These are phyloP conservation scores for Saccharomycopsis sp. DNA, from an alignment of 805 yeast species.

Conservation along the genomic window DNA sequence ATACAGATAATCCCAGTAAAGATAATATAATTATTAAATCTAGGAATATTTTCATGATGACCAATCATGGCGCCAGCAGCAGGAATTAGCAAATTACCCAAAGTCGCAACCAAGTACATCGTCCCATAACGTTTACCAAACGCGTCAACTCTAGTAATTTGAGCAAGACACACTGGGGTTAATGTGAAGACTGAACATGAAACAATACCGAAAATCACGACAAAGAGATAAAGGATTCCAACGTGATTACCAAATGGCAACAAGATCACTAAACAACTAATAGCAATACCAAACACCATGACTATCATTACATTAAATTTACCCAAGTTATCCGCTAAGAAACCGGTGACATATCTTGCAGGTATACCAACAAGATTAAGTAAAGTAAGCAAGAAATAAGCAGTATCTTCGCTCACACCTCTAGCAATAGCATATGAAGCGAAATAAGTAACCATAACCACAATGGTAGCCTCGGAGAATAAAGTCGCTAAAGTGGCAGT, in stretches of 20 bases:
- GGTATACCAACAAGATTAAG: conserved; percentile 35
- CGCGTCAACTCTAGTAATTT: conserved; percentile 45
- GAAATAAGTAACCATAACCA: conserved; percentile 40
- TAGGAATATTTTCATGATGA: conserved; percentile 16
- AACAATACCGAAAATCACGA: conserved; percentile 44
- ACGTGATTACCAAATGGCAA: conserved; percentile 31
- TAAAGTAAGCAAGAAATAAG: conserved; percentile 40
- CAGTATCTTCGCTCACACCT: conserved; percentile 37
- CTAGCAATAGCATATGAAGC: conserved; percentile 44
- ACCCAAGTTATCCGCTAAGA: conserved; percentile 41
- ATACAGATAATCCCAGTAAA: conserved; percentile 8
- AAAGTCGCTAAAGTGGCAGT: conserved; percentile 37
- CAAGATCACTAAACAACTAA: conserved; percentile 32
- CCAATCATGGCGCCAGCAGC: conserved; percentile 45
- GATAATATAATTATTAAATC: conserved; percentile 9
- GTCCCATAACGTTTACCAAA: conserved; percentile 52
- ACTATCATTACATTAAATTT: conserved; percentile 45
- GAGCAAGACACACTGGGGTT: conserved; percentile 53
- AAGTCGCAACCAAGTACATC: conserved; percentile 51
- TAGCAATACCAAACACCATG: conserved; percentile 28
- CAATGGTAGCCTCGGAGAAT: conserved; percentile 41
- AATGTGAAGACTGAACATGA: conserved; percentile 49
- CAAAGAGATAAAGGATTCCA: conserved; percentile 36
- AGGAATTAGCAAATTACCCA: conserved; percentile 46
- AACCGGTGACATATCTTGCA: conserved; percentile 40